These are phyloP conservation scores for Lentinula edodes DNA, from an alignment of 768 basidiomycete genomes.

Conservation along the genomic window DNA sequence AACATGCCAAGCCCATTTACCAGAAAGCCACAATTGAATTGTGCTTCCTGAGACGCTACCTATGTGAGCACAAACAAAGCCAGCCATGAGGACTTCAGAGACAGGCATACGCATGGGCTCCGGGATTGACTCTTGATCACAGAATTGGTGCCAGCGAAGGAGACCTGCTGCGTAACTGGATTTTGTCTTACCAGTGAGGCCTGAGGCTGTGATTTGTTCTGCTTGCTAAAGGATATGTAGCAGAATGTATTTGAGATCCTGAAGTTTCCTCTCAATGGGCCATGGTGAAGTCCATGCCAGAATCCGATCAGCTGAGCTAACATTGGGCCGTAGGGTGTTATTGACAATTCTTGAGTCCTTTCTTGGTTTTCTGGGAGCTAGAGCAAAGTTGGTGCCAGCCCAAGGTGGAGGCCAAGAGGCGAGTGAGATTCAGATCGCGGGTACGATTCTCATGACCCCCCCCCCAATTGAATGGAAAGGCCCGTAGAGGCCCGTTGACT, in stretches of 20 bases:
- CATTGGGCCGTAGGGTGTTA: neutral
- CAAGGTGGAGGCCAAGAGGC: too few species aligned
- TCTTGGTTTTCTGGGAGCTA: neutral
- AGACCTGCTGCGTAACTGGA: slow-evolving; percentile 25
- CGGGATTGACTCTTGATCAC: slow-evolving; percentile 20
- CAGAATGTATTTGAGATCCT: neutral
- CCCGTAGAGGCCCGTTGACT: too few species aligned
- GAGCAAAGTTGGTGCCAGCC: neutral
- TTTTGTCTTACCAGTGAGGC: slow-evolving; percentile 10
- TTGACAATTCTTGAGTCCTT: neutral
- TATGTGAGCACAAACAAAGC: slow-evolving; percentile 18
- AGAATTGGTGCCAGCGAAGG: slow-evolving; percentile 26
- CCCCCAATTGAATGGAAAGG: too few species aligned
- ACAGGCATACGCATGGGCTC: slow-evolving; percentile 25
- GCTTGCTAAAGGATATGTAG: neutral
- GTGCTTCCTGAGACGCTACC: slow-evolving; percentile 14
- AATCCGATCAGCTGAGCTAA: neutral
- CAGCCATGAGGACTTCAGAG: slow-evolving; percentile 18
- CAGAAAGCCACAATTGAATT: slow-evolving; percentile 27
- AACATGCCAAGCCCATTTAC: slow-evolving; percentile 31
- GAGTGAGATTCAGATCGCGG: too few species aligned
- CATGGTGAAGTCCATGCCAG: neutral
- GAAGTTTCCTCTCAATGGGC: neutral
- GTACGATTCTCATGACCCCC: too few species aligned
- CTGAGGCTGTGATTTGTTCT: neutral